These are phyloP conservation scores for Morella rubra DNA, from an alignment of 306 rosid species.

Conservation along the genomic window DNA sequence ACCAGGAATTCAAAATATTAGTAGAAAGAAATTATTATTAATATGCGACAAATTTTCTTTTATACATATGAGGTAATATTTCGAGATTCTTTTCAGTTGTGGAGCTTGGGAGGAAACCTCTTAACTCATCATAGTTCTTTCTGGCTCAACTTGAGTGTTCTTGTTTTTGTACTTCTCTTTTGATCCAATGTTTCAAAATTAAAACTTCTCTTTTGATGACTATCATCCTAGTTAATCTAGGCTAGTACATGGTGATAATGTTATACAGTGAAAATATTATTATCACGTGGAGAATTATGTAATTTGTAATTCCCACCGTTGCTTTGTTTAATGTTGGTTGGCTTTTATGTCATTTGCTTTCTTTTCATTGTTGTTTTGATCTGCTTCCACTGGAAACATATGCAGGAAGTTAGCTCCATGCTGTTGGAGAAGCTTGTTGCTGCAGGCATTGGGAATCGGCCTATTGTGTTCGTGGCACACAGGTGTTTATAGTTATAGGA, in stretches of 20 bases:
- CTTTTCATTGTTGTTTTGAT: constrained; percentile 20
- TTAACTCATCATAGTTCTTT: not conserved
- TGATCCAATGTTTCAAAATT: not conserved
- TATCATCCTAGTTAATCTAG: not conserved
- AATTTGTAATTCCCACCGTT: constrained; percentile 14
- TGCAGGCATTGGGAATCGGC: constrained; percentile 93
- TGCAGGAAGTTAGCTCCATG: constrained; percentile 97
- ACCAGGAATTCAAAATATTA: not conserved
- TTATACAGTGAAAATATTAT: not conserved
- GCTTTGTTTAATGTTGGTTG: constrained; percentile 9
- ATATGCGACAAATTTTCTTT: not conserved
- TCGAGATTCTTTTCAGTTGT: not conserved
- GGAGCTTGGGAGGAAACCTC: not conserved
- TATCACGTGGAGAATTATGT: not conserved
- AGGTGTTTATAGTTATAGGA: constrained; percentile 49
- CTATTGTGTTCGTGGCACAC: constrained; percentile 91
- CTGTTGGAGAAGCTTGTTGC: constrained; percentile 83
- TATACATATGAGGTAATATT: too few relatives aligned
- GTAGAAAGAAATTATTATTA: not conserved
- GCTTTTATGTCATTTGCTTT: constrained; percentile 15
- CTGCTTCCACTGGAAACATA: constrained; percentile 29
- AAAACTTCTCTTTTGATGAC: not conserved
- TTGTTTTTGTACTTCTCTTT: not conserved
- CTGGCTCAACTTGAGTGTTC: not conserved
- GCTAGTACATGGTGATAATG: not conserved